Evolutionary conservation across 2,329 filamentous ascomycete genomes (phyloP).

Genomic region (Xylariaceae sp.): DNA sequence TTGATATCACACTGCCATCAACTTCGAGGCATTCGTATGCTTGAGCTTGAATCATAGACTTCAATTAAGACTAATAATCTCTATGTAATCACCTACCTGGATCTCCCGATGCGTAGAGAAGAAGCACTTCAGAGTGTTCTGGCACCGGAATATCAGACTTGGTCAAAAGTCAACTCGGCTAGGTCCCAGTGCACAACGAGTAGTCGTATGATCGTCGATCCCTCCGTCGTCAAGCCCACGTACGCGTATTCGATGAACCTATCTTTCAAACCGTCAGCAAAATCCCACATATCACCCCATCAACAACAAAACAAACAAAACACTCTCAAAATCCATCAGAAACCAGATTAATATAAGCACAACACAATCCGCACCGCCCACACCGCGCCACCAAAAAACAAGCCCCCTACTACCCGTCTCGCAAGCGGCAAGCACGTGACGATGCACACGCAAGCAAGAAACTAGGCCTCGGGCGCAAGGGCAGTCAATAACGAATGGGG

Average conservation of each 20-base stretch:
- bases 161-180: too few relatives aligned
- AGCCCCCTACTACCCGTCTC: conserved; percentile 19
- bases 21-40: background rate
- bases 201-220: too few relatives aligned
- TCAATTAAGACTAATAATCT: background rate
- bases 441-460: conserved; percentile 33
- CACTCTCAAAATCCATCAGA: conserved; percentile 16
- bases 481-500: conserved; percentile 19
- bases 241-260: too few relatives aligned
- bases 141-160: background rate
- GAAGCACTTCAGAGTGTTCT: background rate
- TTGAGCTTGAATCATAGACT: background rate
- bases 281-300: background rate
- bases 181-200: too few relatives aligned
- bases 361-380: conserved; percentile 33
- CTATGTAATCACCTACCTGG: background rate
- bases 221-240: background rate
- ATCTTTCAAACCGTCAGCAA: too few relatives aligned
- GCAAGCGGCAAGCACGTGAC: conserved; percentile 33
- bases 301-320: background rate
- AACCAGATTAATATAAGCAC: conserved; percentile 30
- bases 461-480: conserved; percentile 16
- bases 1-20: too few relatives aligned
- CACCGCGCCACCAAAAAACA: conserved; percentile 18
- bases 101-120: background rate